Conservation (phyloP, 179 eudicot species). For the Actinidia polygama region DNA sequence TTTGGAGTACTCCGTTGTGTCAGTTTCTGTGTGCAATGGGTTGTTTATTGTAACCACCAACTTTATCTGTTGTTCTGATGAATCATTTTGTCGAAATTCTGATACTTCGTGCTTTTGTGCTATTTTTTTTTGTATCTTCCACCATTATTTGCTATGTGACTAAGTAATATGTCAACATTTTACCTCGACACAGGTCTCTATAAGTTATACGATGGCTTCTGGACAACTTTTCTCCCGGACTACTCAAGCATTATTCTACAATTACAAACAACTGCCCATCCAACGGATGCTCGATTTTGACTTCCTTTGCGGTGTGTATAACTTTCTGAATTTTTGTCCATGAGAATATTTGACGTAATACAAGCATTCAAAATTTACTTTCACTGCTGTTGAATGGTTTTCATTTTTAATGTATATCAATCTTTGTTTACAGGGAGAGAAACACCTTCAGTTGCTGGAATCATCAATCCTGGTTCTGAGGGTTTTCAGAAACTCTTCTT, state of each 20-base stretch:
- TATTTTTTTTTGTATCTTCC: not conserved
- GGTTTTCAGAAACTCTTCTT: too few relatives aligned
- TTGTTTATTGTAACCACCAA: not conserved
- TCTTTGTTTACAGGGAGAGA: too few relatives aligned
- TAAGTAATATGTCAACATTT: not conserved
- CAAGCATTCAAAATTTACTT: not conserved
- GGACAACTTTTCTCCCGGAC: slow-evolving; percentile 94
- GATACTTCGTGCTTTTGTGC: not conserved
- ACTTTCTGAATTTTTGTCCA: not conserved
- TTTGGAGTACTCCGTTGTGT: not conserved
- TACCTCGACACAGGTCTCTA: slow-evolving; percentile 34
- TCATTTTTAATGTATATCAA: too few relatives aligned
- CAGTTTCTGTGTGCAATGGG: not conserved
- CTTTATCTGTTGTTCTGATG: not conserved
- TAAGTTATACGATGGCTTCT: slow-evolving; percentile 74
- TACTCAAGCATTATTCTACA: slow-evolving; percentile 95
- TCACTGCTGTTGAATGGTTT: slow-evolving; percentile 1
- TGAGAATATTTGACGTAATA: too few relatives aligned
- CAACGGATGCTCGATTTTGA: slow-evolving; percentile 99
- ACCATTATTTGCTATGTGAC: not conserved
- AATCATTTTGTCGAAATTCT: not conserved
- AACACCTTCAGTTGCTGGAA: too few relatives aligned
- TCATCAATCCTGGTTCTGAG: too few relatives aligned
- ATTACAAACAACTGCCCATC: slow-evolving; percentile 94
- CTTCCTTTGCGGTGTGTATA: slow-evolving; percentile 86